Evolutionary conservation across 1,284 basidiomycete species (phyloP), one percentile per base, ranked within the genome.

Genomic region (Fistulina hepatica): DNA sequence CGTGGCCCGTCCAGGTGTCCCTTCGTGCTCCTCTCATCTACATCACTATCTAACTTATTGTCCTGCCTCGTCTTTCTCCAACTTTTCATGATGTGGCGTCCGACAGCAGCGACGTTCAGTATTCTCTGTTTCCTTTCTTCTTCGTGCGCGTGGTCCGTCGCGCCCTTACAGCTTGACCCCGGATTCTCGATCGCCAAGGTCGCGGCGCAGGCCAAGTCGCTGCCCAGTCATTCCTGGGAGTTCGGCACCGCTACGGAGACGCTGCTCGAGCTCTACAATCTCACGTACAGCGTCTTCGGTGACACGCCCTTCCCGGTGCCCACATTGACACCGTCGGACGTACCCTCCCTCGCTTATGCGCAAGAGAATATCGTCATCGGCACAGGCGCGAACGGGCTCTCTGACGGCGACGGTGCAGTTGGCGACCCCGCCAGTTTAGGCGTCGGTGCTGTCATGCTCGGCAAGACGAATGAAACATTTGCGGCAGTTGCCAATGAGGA

Each of bases 141-240:
- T n/a, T n/a, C n/a, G n/a, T n/a, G n/a, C n/a, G n/a, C n/a, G n/a
- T n/a, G n/a, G n/a, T n/a, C 28, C 10, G 16, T 22, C 12, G 34
- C 47, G 15, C 40, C 55, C 0, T 54, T 62, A 21, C 56, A 62
- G 0, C 60, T 56, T 38, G 46, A 52, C 30, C 61, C 63, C 5
- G 63, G 64, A 13, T 67, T 67, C 49, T 52, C 61, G 46, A 61
- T 68, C 36, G 23, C 52, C 27, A 51, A 45, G n/a, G 63, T 64
- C 13, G 42, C 54, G 11, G 41, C 44, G 3, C 46, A 58, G 10
- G 62, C 64, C 6, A 30, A 51, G 16, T 40, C 49, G 1, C 52
- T 67, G 8, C 61, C 65, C 2, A 54, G 59, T 0, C 63, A 63
- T 41, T 67, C 64, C 9, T 68, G 65, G 66, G 65, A 67, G 39